These are phyloP conservation scores for Gaeumannomyces tritici DNA, from an alignment of 2,329 filamentous ascomycete genomes.

Conservation along the genomic window DNA sequence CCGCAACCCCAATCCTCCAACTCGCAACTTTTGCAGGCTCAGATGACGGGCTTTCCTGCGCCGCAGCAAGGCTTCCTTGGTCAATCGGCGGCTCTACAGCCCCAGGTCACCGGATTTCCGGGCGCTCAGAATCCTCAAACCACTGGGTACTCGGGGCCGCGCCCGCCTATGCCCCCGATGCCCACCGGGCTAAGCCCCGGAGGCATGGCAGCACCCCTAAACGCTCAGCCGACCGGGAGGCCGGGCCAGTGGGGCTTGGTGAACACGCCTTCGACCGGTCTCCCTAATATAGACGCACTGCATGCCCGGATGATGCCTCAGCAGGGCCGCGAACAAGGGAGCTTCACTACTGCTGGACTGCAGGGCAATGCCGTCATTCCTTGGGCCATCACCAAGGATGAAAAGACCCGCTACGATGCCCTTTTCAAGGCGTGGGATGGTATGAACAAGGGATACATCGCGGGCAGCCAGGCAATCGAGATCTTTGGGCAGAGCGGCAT, in stretches of 20 bases:
- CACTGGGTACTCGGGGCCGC: conserved; percentile 71
- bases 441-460: conserved; percentile 83
- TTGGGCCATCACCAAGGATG: conserved; percentile 97
- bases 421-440: conserved; percentile 97
- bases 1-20: conserved; percentile 69
- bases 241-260: conserved; percentile 98
- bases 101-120: conserved; percentile 62
- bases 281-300: conserved; percentile 89
- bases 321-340: conserved; percentile 73
- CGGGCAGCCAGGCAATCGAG: conserved; percentile 86
- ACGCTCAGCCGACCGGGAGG: conserved; percentile 86
- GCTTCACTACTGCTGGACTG: conserved; percentile 76
- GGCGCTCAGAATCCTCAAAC: conserved; percentile 59
- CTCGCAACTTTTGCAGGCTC: conserved; percentile 51
- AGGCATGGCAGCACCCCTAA: conserved; percentile 60
- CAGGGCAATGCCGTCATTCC: conserved; percentile 92
- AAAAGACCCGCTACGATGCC: conserved; percentile 93
- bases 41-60: conserved; percentile 60
- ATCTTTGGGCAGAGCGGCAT: conserved; percentile 95
- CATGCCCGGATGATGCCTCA: conserved; percentile 97
- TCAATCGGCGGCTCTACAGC: conserved; percentile 50
- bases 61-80: conserved; percentile 48
- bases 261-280: conserved; percentile 77
- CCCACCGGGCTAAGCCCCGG: conserved; percentile 52
- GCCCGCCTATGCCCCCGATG: conserved; percentile 79